phyloP scores from a whole-genome alignment of 192 early-diverging fungal genomes.

The Dissophora globulifera region DNA sequence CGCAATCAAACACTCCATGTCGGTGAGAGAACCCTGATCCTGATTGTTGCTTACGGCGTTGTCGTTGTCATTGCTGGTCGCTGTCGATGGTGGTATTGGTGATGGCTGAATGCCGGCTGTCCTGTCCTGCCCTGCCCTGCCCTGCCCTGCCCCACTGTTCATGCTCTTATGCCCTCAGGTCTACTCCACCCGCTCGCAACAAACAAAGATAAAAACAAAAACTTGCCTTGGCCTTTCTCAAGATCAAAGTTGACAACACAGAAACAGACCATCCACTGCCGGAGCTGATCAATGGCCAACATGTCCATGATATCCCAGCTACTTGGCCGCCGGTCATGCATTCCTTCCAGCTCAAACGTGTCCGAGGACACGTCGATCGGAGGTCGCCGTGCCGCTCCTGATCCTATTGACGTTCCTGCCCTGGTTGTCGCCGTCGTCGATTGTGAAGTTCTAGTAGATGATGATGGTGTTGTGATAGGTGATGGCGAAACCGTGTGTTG shows the following conservation, averaged over 20 bases:
- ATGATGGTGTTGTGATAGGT: background rate
- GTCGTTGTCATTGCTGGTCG: no score
- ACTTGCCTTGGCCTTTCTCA: conserved; percentile 79
- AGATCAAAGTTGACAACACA: conserved; percentile 85
- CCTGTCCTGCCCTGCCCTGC: no score
- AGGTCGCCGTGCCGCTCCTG: conserved; percentile 10
- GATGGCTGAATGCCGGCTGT: no score
- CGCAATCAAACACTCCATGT: no score
- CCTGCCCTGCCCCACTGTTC: no score
- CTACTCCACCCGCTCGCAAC: no score
- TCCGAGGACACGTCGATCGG: conserved; percentile 27
- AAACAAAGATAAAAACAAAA: background rate
- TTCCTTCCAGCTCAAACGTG: conserved; percentile 15
- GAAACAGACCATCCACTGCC: conserved; percentile 79
- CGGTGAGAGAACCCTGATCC: no score
- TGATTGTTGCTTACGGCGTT: no score
- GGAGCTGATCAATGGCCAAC: conserved; percentile 57
- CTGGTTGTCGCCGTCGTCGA: background rate
- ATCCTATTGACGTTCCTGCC: conserved; percentile 1
- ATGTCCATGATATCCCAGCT: conserved; percentile 56
- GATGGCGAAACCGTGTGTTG: background rate
- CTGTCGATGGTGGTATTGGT: no score
- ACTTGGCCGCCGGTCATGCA: conserved; percentile 32
- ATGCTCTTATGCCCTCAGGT: no score
- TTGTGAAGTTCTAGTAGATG: background rate